Percentiles rank a stretch among this genome's conserved stretches.
These are phyloP conservation scores for Colletotrichum horii DNA, from an alignment of 2,329 filamentous ascomycete species.

Conservation along the genomic window DNA sequence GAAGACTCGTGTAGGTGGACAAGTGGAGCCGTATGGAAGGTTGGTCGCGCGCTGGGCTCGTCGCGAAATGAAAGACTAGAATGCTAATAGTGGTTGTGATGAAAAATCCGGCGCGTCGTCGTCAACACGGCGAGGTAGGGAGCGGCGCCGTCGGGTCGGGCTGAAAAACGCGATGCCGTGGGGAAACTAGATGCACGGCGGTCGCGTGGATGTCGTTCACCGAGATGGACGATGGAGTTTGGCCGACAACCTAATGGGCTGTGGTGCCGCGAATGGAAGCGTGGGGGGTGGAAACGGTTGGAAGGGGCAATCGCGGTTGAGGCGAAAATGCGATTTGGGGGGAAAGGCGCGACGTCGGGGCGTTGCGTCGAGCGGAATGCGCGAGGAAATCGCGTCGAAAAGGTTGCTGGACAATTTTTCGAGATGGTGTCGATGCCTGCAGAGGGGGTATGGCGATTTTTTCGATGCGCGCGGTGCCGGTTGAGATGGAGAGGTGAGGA, in stretches of 20 bases:
- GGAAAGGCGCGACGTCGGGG: slow-evolving; percentile 44
- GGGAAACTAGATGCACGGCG: slow-evolving; percentile 14
- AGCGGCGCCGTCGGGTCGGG: slow-evolving; percentile 7
- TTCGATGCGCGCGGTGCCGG: slow-evolving; percentile 62
- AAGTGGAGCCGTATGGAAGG: slow-evolving; percentile 16
- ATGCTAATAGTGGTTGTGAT: slow-evolving; percentile 9
- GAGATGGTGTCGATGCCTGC: slow-evolving; percentile 65
- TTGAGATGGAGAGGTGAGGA: slow-evolving; percentile 58
- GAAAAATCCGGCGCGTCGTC: slow-evolving; percentile 21
- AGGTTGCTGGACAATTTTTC: slow-evolving; percentile 55
- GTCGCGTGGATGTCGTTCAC: slow-evolving; percentile 15
- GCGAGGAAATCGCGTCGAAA: slow-evolving; percentile 61
- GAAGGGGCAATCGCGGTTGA: slow-evolving; percentile 33
- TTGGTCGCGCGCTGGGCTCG: slow-evolving; percentile 19
- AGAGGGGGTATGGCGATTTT: slow-evolving; percentile 65
- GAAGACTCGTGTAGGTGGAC: background rate
- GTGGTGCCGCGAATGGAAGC: slow-evolving; percentile 17
- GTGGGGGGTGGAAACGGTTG: slow-evolving; percentile 25
- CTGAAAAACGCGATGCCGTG: slow-evolving; percentile 8
- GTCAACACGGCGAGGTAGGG: background rate
- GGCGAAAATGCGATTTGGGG: slow-evolving; percentile 46
- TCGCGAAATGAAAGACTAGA: slow-evolving; percentile 23
- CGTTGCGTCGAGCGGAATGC: slow-evolving; percentile 44
- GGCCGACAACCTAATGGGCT: slow-evolving; percentile 10
- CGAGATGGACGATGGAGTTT: slow-evolving; percentile 20